Percentiles rank a stretch among this genome's conserved stretches.
Conservation (phyloP, 805 yeast genomes). For the Metschnikowia arizonensis region DNA sequence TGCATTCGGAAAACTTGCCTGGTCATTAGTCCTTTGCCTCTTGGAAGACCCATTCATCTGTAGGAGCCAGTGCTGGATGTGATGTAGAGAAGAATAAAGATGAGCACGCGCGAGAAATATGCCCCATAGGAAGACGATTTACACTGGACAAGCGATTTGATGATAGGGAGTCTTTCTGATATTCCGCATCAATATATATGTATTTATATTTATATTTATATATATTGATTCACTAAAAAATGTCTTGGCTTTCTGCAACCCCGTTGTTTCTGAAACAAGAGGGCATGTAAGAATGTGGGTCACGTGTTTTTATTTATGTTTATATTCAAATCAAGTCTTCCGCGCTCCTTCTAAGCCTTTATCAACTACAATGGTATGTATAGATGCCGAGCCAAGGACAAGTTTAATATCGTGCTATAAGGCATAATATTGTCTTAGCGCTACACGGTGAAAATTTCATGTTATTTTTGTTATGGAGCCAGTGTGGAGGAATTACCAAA, state of each 20-base stretch:
- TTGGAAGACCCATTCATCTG: constrained; percentile 1
- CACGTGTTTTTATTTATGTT: constrained; percentile 9
- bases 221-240: too few relatives aligned
- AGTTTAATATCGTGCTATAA: background rate
- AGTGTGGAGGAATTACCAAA: background rate
- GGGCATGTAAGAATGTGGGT: background rate
- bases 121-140: too few relatives aligned
- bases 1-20: background rate
- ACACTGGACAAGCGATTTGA: background rate
- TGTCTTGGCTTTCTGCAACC: background rate
- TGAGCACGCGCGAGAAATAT: constrained; percentile 3
- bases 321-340: background rate
- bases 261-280: background rate
- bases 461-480: background rate
- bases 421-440: background rate
- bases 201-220: too few relatives aligned
- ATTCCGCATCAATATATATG: too few relatives aligned
- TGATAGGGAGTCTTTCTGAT: background rate
- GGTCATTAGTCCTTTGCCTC: constrained; percentile 6
- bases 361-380: constrained; percentile 6
- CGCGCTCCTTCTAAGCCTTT: background rate
- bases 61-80: background rate
- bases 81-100: background rate
- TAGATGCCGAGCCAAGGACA: background rate
- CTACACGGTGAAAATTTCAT: background rate